phyloP scores from a whole-genome alignment of 2,329 filamentous ascomycete species.

The Amylocarpus encephaloides region DNA sequence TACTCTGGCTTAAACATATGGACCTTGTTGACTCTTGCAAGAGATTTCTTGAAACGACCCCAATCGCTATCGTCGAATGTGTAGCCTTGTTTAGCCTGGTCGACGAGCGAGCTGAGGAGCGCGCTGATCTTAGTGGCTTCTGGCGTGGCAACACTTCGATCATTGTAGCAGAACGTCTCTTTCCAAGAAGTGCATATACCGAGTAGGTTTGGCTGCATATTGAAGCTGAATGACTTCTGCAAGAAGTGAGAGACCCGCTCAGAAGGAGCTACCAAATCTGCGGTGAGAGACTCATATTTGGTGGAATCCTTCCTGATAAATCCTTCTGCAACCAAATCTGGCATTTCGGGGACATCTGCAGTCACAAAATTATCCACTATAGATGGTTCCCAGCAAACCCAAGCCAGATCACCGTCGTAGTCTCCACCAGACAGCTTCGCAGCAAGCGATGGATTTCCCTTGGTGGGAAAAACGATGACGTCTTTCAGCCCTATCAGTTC shows the following conservation, averaged over 20 bases:
- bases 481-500: constrained; percentile 65
- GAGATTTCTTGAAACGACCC: constrained; percentile 29
- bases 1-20: constrained; percentile 38
- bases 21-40: background rate
- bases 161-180: constrained; percentile 55
- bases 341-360: constrained; percentile 41
- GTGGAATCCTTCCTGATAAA: constrained; percentile 45
- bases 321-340: constrained; percentile 41
- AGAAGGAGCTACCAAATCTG: background rate
- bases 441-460: constrained; percentile 57
- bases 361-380: constrained; percentile 64
- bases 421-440: constrained; percentile 71
- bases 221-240: constrained; percentile 49
- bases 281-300: constrained; percentile 29
- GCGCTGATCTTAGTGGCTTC: constrained; percentile 45
- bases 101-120: constrained; percentile 48
- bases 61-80: constrained; percentile 41
- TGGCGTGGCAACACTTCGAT: constrained; percentile 41
- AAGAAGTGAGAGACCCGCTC: constrained; percentile 40
- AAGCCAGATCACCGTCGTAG: constrained; percentile 74
- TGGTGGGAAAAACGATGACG: constrained; percentile 68
- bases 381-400: constrained; percentile 66
- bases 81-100: constrained; percentile 50
- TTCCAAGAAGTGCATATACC: constrained; percentile 60
- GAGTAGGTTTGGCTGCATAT: constrained; percentile 49